These are phyloP conservation scores for Graphilbum sp. DNA, from an alignment of 2,329 filamentous ascomycete genomes.

Conservation along the genomic window DNA sequence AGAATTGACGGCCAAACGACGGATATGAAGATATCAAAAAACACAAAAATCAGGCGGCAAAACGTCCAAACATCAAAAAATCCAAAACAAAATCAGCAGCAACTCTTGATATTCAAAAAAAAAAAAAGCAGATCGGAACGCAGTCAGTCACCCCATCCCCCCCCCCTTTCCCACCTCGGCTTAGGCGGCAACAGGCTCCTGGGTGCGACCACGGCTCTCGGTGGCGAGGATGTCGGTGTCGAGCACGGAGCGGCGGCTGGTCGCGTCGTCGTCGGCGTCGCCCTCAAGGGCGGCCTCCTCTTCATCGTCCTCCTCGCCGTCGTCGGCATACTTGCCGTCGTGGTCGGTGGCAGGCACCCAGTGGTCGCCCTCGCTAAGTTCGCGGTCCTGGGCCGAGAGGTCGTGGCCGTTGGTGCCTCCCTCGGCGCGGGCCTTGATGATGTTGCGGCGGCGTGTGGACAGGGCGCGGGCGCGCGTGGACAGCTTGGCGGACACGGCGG, in stretches of 20 bases:
- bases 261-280: constrained; percentile 14
- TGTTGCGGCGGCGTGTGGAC: constrained; percentile 66
- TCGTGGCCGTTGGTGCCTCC: constrained; percentile 60
- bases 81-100: background rate
- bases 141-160: background rate
- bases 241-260: constrained; percentile 25
- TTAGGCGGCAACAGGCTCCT: constrained; percentile 33
- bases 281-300: constrained; percentile 19
- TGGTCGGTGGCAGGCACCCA: constrained; percentile 65
- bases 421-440: constrained; percentile 50
- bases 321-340: constrained; percentile 46
- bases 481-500: constrained; percentile 72
- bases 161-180: background rate
- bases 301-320: constrained; percentile 46
- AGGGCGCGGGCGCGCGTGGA: constrained; percentile 77
- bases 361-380: constrained; percentile 59
- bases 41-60: background rate
- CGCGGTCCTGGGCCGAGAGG: constrained; percentile 60
- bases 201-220: constrained; percentile 38
- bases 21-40: background rate
- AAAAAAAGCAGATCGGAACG: background rate
- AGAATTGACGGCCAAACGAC: too few species aligned
- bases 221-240: constrained; percentile 37
- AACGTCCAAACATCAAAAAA: background rate
- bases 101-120: background rate